Evolutionary conservation across 495 filamentous ascomycete species (phyloP).

Genomic region (Aspergillus saccharolyticus): DNA sequence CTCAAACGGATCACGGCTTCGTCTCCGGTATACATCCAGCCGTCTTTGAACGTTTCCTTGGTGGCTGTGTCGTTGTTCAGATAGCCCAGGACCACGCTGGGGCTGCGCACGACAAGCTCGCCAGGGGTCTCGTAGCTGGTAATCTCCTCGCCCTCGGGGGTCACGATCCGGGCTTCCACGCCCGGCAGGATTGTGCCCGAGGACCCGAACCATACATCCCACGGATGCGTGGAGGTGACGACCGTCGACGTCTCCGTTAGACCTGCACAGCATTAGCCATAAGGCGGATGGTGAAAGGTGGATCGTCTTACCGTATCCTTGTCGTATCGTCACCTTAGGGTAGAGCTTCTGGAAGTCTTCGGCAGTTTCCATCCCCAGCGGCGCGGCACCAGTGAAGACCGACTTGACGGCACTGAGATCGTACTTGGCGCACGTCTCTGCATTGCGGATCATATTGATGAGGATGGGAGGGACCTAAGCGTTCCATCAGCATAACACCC

Average conservation of each 20-base stretch:
- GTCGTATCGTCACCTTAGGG: slow-evolving; percentile 62
- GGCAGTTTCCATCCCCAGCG: slow-evolving; percentile 73
- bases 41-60: slow-evolving; percentile 70
- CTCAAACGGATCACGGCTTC: slow-evolving; percentile 66
- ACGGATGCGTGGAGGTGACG: slow-evolving; percentile 56
- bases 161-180: slow-evolving; percentile 62
- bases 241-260: slow-evolving; percentile 81
- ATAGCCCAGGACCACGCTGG: slow-evolving; percentile 77
- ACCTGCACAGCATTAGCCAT: slow-evolving; percentile 39
- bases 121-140: slow-evolving; percentile 70
- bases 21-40: slow-evolving; percentile 84
- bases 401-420: slow-evolving; percentile 64
- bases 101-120: slow-evolving; percentile 72
- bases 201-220: slow-evolving; percentile 68
- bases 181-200: slow-evolving; percentile 69
- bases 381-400: slow-evolving; percentile 79
- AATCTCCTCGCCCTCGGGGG: slow-evolving; percentile 70
- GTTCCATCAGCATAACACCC: too few species aligned
- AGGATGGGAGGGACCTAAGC: slow-evolving; percentile 78
- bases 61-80: slow-evolving; percentile 80
- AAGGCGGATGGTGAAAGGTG: background rate
- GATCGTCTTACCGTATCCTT: slow-evolving; percentile 70
- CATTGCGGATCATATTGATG: slow-evolving; percentile 69
- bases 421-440: slow-evolving; percentile 58
- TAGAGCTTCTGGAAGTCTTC: slow-evolving; percentile 59